Base-by-base conservation (phyloP, 1,139 yeast genomes). In the Spencermartinsiella ligniputridi region DNA sequence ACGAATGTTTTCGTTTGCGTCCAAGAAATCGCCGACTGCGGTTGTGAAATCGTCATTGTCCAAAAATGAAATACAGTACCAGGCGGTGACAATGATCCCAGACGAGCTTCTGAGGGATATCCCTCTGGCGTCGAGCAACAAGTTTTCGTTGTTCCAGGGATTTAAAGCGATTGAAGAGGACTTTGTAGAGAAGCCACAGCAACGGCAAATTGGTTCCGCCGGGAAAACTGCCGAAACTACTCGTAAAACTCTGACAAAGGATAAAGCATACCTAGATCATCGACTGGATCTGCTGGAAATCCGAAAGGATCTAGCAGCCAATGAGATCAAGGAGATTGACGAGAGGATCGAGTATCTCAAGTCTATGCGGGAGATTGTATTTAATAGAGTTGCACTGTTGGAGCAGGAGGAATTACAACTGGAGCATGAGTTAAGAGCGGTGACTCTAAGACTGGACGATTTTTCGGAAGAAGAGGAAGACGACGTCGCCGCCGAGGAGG, bases 291-390 rank as follows among this genome's bases (percentile, higher is more conserved):
- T 78, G 17, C 56, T 81, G 40, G 83, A 79, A 50, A 71, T 83
- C 24, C 73, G 83, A 43, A 81, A 83, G 61, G 80, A 81, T 21
- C 62, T 81, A 29, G 81, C 85, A 0, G 72, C 83, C 1, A 71
- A 71, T 51, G 89, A 83, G 54, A 78, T 83, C 40, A 63, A 67
- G 41, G 89, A 80, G 47, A 69, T 83, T 35, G 89, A 83, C 57
- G 60, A 60, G 37, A 74, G 79, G 52, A 74, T 83, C 37, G 69
- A 71, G 39, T 72, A 70, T 52, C 57, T 83, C 39, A 74, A 75
- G 45, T 54, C 65, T 13, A 67, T 74, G 64, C 69, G 88, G 43
- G 68, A 72, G 45, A 56, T 71, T 18, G 75, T 80, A 21, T 76
- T 81, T 52, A 78, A 79, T 50, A 67, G 78, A 50, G 75, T 83